phyloP scores from a whole-genome alignment of 768 basidiomycete species.

The Lentinula sp. region DNA sequence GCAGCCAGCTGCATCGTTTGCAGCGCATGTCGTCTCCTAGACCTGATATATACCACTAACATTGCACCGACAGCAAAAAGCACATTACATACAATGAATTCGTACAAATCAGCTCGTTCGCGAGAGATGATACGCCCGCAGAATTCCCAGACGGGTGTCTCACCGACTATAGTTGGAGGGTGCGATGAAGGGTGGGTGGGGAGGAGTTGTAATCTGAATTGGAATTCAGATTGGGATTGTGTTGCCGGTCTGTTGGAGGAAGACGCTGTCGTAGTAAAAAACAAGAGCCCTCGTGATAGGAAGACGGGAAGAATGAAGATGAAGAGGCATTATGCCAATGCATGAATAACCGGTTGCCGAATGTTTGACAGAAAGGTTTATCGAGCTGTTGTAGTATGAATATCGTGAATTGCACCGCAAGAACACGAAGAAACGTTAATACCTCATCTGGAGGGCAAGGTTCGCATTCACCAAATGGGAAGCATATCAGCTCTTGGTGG shows the following conservation, averaged over 20 bases:
- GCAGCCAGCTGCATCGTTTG: conserved; percentile 83
- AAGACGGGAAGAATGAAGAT: conserved; percentile 19
- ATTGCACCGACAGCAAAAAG: conserved; percentile 64
- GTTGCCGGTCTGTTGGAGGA: conserved; percentile 5
- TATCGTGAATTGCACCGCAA: conserved; percentile 1
- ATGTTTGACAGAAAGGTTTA: conserved; percentile 93
- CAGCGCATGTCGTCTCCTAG: conserved; percentile 58
- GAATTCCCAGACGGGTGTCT: conserved; percentile 85
- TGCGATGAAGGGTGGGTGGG: not conserved
- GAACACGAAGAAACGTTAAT: conserved; percentile 19
- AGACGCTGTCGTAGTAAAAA: not conserved
- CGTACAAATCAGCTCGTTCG: conserved; percentile 85
- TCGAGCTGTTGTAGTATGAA: conserved; percentile 44
- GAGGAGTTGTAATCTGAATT: not conserved
- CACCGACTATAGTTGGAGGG: conserved; percentile 26
- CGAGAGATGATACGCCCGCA: conserved; percentile 80
- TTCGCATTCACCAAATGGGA: conserved; percentile 52
- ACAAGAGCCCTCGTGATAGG: conserved; percentile 11
- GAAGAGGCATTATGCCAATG: conserved; percentile 55
- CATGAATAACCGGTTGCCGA: conserved; percentile 85
- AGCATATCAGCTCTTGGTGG: conserved; percentile 13
- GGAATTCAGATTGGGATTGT: conserved; percentile 1
- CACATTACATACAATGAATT: conserved; percentile 84
- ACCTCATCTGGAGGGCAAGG: conserved; percentile 62
- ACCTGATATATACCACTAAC: conserved; percentile 60